phyloP scores from a whole-genome alignment of 495 filamentous ascomycete genomes.

The Xylaria scruposa region DNA sequence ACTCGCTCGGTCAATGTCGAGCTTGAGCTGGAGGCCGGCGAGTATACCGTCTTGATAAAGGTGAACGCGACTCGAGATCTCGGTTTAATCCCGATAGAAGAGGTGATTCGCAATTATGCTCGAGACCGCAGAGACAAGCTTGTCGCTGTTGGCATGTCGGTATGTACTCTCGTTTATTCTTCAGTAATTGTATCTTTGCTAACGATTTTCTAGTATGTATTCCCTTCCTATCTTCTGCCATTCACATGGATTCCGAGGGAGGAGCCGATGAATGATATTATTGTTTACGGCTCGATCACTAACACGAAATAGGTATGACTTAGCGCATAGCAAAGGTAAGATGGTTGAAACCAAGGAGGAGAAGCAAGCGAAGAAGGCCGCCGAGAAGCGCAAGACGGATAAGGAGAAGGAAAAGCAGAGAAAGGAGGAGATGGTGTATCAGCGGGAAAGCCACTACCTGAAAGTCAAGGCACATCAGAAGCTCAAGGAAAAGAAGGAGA shows the following conservation, averaged over 20 bases:
- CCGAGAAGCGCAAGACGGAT: conserved; percentile 49
- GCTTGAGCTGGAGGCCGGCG: conserved; percentile 79
- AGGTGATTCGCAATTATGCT: conserved; percentile 69
- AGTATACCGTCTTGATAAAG: conserved; percentile 80
- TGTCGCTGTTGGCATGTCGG: conserved; percentile 22
- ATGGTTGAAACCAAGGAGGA: conserved; percentile 70
- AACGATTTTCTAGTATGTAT: conserved; percentile 15
- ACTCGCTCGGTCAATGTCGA: conserved; percentile 82
- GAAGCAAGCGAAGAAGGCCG: conserved; percentile 55
- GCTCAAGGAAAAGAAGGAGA: conserved; percentile 39
- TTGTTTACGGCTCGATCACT: neutral
- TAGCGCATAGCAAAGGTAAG: conserved; percentile 81
- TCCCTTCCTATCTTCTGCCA: neutral
- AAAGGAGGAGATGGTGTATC: conserved; percentile 54
- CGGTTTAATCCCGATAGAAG: conserved; percentile 63
- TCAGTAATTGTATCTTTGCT: neutral
- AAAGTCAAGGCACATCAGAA: conserved; percentile 42
- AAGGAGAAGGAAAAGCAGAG: conserved; percentile 62
- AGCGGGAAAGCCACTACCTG: conserved; percentile 37
- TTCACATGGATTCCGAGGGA: neutral
- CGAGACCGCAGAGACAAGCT: conserved; percentile 63
- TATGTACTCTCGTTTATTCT: neutral
- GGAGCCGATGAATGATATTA: neutral
- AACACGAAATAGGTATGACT: conserved; percentile 66
- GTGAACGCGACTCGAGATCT: conserved; percentile 70